phyloP scores from a whole-genome alignment of 208 protist species.

The Perkinsela sp. region DNA sequence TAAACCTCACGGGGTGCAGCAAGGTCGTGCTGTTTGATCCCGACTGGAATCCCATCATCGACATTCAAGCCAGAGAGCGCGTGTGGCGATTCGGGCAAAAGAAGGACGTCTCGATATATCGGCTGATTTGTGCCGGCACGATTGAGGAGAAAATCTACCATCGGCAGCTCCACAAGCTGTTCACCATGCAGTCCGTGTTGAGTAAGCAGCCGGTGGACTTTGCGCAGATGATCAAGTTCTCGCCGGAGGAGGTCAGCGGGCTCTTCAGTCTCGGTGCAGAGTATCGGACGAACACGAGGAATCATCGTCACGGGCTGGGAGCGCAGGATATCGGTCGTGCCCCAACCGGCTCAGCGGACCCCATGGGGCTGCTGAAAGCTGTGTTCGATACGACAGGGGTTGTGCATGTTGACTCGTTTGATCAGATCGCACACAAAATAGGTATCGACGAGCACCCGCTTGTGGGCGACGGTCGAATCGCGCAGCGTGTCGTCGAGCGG shows the following conservation, averaged over 20 bases:
- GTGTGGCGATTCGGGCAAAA: slow-evolving; percentile 89
- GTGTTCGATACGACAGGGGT: not conserved
- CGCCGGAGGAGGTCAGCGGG: not conserved
- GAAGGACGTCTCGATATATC: slow-evolving; percentile 74
- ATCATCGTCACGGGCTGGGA: not conserved
- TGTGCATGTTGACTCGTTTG: not conserved
- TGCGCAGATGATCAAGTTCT: not conserved
- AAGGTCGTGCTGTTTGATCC: slow-evolving; percentile 93
- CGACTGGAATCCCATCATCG: slow-evolving; percentile 81
- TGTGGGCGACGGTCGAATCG: too few species aligned
- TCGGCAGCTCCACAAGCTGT: slow-evolving; percentile 73
- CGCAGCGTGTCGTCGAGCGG: too few species aligned
- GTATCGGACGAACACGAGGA: too few species aligned
- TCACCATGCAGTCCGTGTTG: slow-evolving; percentile 79
- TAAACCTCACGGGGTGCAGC: slow-evolving; percentile 90
- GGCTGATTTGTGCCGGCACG: slow-evolving; percentile 82
- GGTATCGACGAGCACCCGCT: not conserved
- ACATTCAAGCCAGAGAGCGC: slow-evolving; percentile 61
- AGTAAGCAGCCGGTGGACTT: slow-evolving; percentile 16
- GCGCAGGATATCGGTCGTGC: not conserved
- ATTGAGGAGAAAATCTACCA: slow-evolving; percentile 96
- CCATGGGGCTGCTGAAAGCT: not conserved
- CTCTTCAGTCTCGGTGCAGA: not conserved
- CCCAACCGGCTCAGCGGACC: not conserved
- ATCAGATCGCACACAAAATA: not conserved